A percentile compares a stretch with the other conserved stretches of the same genome.
Conservation (phyloP, 257 asterid genomes). For the Jacaranda mimosifolia region DNA sequence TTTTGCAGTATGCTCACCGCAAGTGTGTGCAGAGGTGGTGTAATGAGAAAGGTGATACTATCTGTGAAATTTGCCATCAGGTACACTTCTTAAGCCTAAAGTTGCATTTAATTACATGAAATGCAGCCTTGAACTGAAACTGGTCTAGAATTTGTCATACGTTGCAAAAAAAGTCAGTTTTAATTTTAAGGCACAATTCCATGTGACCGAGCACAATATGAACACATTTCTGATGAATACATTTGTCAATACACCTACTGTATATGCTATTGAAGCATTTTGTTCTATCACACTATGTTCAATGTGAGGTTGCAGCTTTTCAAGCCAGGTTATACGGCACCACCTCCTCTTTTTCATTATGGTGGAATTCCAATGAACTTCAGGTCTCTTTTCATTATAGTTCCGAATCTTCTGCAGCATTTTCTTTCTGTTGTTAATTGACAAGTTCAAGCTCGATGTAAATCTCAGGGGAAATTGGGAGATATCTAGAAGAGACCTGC, state of each 20-base stretch:
- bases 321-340: constrained; percentile 80
- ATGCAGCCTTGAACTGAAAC: background rate
- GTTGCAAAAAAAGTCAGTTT: background rate
- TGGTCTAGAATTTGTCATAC: background rate
- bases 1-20: constrained; percentile 79
- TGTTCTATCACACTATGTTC: constrained; percentile 9
- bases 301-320: constrained; percentile 62
- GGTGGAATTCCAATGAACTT: constrained; percentile 70
- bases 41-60: constrained; percentile 86
- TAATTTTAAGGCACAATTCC: background rate
- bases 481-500: constrained; percentile 63
- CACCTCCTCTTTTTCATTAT: constrained; percentile 66
- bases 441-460: background rate
- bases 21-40: constrained; percentile 90
- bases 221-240: background rate
- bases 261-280: constrained; percentile 9
- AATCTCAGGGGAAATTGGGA: constrained; percentile 80
- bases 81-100: constrained; percentile 38
- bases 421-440: constrained; percentile 20
- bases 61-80: constrained; percentile 89
- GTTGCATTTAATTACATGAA: constrained; percentile 9
- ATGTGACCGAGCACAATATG: background rate
- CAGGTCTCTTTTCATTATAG: constrained; percentile 48
- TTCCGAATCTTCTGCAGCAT: background rate
- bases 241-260: background rate